Percentiles rank a stretch among this genome's conserved stretches.
phyloP scores from a whole-genome alignment of 225 moss, liverwort and hornwort genomes.

The Sphagnum tenellum region DNA sequence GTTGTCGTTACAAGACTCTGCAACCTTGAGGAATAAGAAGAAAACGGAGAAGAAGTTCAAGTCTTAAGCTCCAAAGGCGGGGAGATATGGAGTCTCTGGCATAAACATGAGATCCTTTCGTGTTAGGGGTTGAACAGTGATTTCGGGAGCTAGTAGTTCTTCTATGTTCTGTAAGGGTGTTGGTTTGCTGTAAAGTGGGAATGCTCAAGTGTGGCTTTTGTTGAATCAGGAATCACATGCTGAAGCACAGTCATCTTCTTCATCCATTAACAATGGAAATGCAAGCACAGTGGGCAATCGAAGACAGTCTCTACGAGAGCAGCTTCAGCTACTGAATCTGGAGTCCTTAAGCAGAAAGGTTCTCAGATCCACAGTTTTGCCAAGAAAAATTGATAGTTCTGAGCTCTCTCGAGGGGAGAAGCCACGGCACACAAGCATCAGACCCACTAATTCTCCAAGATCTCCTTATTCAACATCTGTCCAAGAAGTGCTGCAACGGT shows the following conservation, averaged over 20 bases:
- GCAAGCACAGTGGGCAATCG: conserved; percentile 13
- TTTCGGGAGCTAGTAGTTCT: no score
- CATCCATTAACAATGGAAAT: conserved; percentile 2
- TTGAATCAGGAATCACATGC: conserved; percentile 23
- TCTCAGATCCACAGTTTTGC: conserved; percentile 13
- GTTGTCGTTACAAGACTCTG: no score
- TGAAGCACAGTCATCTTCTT: conserved; percentile 1
- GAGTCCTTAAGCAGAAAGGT: conserved; percentile 34
- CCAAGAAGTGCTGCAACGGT: conserved; percentile 35
- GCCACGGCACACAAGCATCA: conserved; percentile 9
- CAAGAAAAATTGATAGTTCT: conserved; percentile 13
- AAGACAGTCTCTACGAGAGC: conserved; percentile 34
- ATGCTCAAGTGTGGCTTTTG: conserved; percentile 11
- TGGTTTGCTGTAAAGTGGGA: neutral
- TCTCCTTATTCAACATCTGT: conserved; percentile 3
- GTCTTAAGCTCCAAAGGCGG: no score
- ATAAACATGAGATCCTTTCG: no score
- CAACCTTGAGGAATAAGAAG: no score
- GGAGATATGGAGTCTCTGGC: no score
- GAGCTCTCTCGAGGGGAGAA: conserved; percentile 21
- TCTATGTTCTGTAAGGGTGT: no score
- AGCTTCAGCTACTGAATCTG: conserved; percentile 45
- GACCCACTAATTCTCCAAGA: no score
- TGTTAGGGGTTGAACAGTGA: no score
- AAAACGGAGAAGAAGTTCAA: no score